Conservation (phyloP, 495 filamentous ascomycete genomes). For the Geopyxis carbonaria region DNA sequence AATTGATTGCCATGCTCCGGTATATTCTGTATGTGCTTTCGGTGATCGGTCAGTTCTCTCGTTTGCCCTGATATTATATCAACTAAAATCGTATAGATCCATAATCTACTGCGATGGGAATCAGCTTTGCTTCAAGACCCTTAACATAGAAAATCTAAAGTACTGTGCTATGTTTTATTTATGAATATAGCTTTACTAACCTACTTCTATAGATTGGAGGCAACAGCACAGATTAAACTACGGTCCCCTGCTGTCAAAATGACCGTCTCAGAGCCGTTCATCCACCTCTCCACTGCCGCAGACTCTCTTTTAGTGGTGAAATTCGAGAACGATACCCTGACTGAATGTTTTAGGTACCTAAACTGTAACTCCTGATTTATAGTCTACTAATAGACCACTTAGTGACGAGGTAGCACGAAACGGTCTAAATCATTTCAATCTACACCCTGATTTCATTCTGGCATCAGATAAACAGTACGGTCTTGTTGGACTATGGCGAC, state of each 20-base stretch:
- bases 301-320: constrained; percentile 23
- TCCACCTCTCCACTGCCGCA: constrained; percentile 20
- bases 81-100: constrained; percentile 11
- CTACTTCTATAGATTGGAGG: constrained; percentile 12
- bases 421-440: constrained; percentile 21
- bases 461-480: constrained; percentile 24
- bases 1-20: constrained; percentile 17
- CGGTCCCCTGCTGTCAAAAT: constrained; percentile 24
- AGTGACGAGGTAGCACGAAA: constrained; percentile 22
- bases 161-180: too few species aligned
- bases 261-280: constrained; percentile 22
- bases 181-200: too few species aligned
- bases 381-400: constrained; percentile 2
- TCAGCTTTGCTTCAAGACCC: constrained; percentile 11
- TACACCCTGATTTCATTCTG: constrained; percentile 15
- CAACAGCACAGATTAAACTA: constrained; percentile 13
- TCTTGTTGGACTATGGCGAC: constrained; percentile 22
- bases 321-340: constrained; percentile 14
- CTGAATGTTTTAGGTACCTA: constrained; percentile 16
- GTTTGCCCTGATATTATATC: not conserved
- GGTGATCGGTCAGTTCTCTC: constrained; percentile 13
- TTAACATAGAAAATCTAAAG: constrained; percentile 16
- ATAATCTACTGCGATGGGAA: constrained; percentile 21
- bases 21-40: constrained; percentile 23
- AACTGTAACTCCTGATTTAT: not conserved